Evolutionary conservation across 2,329 filamentous ascomycete genomes (phyloP).

Genomic region (Mycosphaerella sp.): DNA sequence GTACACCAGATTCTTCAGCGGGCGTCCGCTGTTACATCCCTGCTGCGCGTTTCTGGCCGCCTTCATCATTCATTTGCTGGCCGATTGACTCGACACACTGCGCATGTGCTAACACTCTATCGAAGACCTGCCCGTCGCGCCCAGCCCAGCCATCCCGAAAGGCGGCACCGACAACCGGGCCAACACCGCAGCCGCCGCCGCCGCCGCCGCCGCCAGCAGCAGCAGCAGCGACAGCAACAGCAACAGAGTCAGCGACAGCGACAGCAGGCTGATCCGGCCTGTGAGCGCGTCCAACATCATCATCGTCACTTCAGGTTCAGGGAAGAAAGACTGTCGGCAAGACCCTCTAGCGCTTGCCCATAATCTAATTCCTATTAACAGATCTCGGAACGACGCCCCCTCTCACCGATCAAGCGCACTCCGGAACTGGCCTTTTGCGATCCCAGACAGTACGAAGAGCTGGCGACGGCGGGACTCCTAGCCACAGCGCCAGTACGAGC

Average conservation of each 20-base stretch:
- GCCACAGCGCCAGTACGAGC: conserved; percentile 1
- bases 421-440: conserved; percentile 19
- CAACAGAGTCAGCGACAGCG: not conserved
- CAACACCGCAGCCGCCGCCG: not conserved
- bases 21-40: not conserved
- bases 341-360: conserved; percentile 2
- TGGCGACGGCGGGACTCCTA: conserved; percentile 2
- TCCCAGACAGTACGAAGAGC: conserved; percentile 26
- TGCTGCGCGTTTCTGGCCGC: conserved; percentile 2
- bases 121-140: conserved; percentile 5
- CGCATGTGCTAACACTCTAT: conserved; percentile 1
- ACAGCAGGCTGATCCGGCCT: not conserved
- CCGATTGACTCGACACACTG: not conserved
- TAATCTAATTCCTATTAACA: conserved; percentile 3
- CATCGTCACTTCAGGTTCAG: not conserved
- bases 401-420: conserved; percentile 7
- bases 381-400: conserved; percentile 6
- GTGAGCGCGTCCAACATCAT: conserved; percentile 5
- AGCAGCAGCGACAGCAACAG: not conserved
- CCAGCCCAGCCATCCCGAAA: conserved; percentile 1
- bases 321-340: conserved; percentile 9
- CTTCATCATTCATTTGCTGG: not conserved
- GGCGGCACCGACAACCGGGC: conserved; percentile 4
- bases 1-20: not conserved
- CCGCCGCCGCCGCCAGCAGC: conserved; percentile 1